Conservation (phyloP, 2,329 filamentous ascomycete species). For the Monascus ruber region DNA sequence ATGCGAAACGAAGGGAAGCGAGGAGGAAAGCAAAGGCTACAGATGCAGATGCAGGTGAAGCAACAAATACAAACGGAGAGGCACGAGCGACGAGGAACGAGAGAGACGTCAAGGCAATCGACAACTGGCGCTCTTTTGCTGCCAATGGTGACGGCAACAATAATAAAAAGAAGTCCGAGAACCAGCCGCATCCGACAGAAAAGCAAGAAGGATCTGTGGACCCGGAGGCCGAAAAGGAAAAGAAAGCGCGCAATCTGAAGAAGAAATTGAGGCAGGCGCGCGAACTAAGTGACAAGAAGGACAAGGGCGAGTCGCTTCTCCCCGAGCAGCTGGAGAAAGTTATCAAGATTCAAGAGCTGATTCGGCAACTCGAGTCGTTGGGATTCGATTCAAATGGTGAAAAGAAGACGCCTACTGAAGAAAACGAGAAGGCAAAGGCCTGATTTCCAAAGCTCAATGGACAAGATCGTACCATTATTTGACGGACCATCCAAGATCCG, state of each 20-base stretch:
- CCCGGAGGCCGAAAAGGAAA: constrained; percentile 69
- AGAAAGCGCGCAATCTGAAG: constrained; percentile 79
- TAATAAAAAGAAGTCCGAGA: constrained; percentile 15
- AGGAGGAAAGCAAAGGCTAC: constrained; percentile 46
- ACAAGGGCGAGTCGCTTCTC: constrained; percentile 68
- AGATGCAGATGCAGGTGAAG: constrained; percentile 43
- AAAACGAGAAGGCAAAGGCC: constrained; percentile 9
- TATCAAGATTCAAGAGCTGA: constrained; percentile 89
- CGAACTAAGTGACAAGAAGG: constrained; percentile 83
- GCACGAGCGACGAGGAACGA: constrained; percentile 1
- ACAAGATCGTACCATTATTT: too few species aligned
- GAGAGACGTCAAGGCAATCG: constrained; percentile 14
- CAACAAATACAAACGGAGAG: constrained; percentile 7
- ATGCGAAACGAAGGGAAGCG: constrained; percentile 66
- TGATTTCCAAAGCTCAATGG: background rate
- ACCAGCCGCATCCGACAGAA: constrained; percentile 1
- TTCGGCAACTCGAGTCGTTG: constrained; percentile 73
- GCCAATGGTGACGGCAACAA: constrained; percentile 3
- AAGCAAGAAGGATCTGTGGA: constrained; percentile 37
- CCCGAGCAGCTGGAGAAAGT: constrained; percentile 97
- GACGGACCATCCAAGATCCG: too few species aligned
- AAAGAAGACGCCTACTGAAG: constrained; percentile 29
- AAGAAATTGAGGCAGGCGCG: constrained; percentile 94
- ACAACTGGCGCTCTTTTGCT: constrained; percentile 21
- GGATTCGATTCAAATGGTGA: constrained; percentile 76